These are phyloP conservation scores for Fraxinus floribunda DNA, from an alignment of 305 asterid genomes.

Conservation along the genomic window DNA sequence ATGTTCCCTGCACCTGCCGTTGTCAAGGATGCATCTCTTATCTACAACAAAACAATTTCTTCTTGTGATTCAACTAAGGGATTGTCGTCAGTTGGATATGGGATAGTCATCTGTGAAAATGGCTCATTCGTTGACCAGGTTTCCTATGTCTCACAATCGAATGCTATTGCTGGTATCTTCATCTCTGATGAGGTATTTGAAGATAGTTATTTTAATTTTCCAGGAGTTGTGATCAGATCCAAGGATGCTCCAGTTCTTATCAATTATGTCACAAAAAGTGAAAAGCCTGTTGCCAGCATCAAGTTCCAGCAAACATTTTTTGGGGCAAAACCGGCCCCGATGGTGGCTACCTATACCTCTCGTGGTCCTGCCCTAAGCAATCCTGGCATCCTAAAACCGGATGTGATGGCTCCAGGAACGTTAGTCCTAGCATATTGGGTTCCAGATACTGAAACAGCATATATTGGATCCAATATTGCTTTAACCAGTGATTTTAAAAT, in stretches of 20 bases:
- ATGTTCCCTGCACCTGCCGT: conserved; percentile 40
- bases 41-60: conserved; percentile 40
- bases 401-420: conserved; percentile 54
- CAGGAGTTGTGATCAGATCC: conserved; percentile 40
- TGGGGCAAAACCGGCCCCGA: conserved; percentile 40
- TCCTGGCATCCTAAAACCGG: conserved; percentile 44
- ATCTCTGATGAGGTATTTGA: conserved; percentile 26
- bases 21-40: conserved; percentile 25
- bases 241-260: conserved; percentile 26
- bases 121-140: conserved; percentile 1
- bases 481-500: conserved; percentile 27
- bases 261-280: conserved; percentile 23
- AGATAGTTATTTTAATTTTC: conserved; percentile 7
- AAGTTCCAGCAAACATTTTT: conserved; percentile 43
- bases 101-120: conserved; percentile 35
- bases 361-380: conserved; percentile 48
- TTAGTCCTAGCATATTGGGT: conserved; percentile 44
- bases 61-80: conserved; percentile 35
- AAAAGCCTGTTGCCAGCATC: conserved; percentile 32
- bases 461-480: not conserved
- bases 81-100: conserved; percentile 1
- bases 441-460: conserved; percentile 14
- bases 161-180: conserved; percentile 33
- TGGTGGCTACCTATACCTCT: conserved; percentile 34
- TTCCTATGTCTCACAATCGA: conserved; percentile 17